A percentile compares a stretch with the other conserved stretches of the same genome.
These are phyloP conservation scores for Chrysoporthe deuterocubensis DNA, from an alignment of 2,329 filamentous ascomycete genomes.

Conservation along the genomic window DNA sequence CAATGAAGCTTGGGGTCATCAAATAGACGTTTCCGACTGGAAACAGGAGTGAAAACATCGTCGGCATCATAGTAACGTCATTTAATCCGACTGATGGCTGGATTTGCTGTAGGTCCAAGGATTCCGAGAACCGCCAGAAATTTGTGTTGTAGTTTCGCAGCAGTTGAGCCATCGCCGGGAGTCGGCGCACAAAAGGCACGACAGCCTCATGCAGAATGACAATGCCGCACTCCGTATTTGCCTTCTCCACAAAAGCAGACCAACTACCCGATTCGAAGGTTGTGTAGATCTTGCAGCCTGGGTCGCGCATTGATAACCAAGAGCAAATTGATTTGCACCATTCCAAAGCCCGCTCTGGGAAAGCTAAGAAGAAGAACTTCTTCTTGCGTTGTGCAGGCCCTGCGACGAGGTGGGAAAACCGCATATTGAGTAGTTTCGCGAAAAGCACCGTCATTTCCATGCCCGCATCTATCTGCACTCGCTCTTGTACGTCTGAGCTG, in stretches of 20 bases:
- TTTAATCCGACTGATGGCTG: slow-evolving; percentile 36
- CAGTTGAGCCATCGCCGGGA: slow-evolving; percentile 43
- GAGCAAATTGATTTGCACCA: slow-evolving; percentile 44
- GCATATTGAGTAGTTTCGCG: slow-evolving; percentile 18
- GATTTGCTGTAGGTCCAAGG: slow-evolving; percentile 34
- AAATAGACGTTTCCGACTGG: slow-evolving; percentile 50
- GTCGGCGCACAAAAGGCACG: slow-evolving; percentile 42
- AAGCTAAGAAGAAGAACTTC: slow-evolving; percentile 51
- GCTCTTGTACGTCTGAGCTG: not conserved
- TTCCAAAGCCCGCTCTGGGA: slow-evolving; percentile 44
- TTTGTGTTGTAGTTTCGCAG: slow-evolving; percentile 37
- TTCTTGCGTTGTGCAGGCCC: slow-evolving; percentile 14
- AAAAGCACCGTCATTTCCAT: slow-evolving; percentile 13
- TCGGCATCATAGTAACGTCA: not conserved
- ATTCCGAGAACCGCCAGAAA: slow-evolving; percentile 49
- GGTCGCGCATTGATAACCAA: slow-evolving; percentile 49
- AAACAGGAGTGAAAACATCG: slow-evolving; percentile 42
- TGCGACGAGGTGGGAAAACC: slow-evolving; percentile 19
- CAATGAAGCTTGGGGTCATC: slow-evolving; percentile 54
- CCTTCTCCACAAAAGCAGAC: slow-evolving; percentile 45
- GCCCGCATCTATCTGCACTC: not conserved
- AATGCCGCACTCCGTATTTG: slow-evolving; percentile 34
- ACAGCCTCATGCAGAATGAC: slow-evolving; percentile 53
- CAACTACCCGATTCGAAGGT: slow-evolving; percentile 51
- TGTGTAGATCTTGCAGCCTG: slow-evolving; percentile 47